A percentile compares a stretch with the other conserved stretches of the same genome.
phyloP scores from a whole-genome alignment of 768 basidiomycete species.

The Harrya chromipes region DNA sequence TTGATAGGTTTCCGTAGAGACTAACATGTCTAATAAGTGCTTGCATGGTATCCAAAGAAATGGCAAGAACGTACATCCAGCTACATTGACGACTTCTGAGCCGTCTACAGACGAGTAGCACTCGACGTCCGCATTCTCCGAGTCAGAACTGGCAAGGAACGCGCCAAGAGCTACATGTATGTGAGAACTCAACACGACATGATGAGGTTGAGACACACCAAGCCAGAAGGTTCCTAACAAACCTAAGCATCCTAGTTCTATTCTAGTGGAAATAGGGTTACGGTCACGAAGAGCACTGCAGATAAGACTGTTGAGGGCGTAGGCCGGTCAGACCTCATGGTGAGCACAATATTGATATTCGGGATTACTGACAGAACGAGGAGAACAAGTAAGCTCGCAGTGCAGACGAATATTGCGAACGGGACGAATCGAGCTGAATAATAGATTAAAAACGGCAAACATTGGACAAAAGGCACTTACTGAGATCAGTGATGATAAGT shows the following conservation, averaged over 20 bases:
- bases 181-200: slow-evolving; percentile 10
- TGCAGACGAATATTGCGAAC: slow-evolving; percentile 79
- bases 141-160: slow-evolving; percentile 70
- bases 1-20: slow-evolving; percentile 82
- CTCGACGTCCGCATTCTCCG: slow-evolving; percentile 77
- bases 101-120: slow-evolving; percentile 62
- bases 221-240: slow-evolving; percentile 78
- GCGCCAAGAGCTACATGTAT: slow-evolving; percentile 60
- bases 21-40: slow-evolving; percentile 35
- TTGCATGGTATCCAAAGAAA: not conserved
- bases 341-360: not conserved
- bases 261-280: slow-evolving; percentile 77
- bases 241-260: slow-evolving; percentile 69
- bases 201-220: slow-evolving; percentile 41
- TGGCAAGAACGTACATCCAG: slow-evolving; percentile 54
- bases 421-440: slow-evolving; percentile 78
- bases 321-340: not conserved
- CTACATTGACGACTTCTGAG: slow-evolving; percentile 52
- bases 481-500: slow-evolving; percentile 74
- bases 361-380: slow-evolving; percentile 53
- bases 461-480: slow-evolving; percentile 42
- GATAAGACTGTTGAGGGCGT: slow-evolving; percentile 44
- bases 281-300: slow-evolving; percentile 61
- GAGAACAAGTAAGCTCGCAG: slow-evolving; percentile 65
- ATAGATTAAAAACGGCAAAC: slow-evolving; percentile 1